Evolutionary conservation across 1,139 yeast genomes (phyloP).

Genomic region (Ogataea hybrid): DNA sequence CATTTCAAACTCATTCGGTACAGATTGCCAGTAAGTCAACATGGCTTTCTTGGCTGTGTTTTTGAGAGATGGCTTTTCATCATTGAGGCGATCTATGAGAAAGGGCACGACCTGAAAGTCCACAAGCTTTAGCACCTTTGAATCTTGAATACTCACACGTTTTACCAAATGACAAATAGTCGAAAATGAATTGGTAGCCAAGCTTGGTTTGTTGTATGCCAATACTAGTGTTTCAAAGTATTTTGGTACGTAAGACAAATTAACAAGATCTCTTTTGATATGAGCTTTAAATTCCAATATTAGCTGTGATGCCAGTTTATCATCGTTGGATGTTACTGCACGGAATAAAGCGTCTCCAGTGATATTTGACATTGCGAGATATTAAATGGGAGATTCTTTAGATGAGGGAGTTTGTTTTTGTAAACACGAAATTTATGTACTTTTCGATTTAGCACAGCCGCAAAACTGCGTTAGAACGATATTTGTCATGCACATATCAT

Average conservation of each 20-base stretch:
- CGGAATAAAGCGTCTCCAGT: slow-evolving; percentile 20
- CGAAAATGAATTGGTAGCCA: slow-evolving; percentile 52
- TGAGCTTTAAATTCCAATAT: slow-evolving; percentile 60
- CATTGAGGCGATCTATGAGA: slow-evolving; percentile 52
- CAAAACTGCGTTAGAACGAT: too few species aligned
- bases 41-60: slow-evolving; percentile 56
- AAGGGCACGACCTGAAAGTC: slow-evolving; percentile 56
- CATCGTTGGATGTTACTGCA: slow-evolving; percentile 22
- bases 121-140: slow-evolving; percentile 48
- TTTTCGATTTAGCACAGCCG: too few species aligned
- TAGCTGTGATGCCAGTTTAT: slow-evolving; percentile 18
- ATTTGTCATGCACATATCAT: background rate
- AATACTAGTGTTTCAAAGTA: slow-evolving; percentile 57
- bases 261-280: slow-evolving; percentile 65
- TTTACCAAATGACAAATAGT: slow-evolving; percentile 74
- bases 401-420: slow-evolving; percentile 10
- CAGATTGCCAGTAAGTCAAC: slow-evolving; percentile 66
- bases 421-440: slow-evolving; percentile 4
- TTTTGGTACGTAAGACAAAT: slow-evolving; percentile 47
- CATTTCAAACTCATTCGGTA: slow-evolving; percentile 54
- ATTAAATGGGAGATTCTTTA: background rate
- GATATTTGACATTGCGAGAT: slow-evolving; percentile 17
- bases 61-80: slow-evolving; percentile 41
- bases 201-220: slow-evolving; percentile 43
- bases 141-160: slow-evolving; percentile 73